Evolutionary conservation across 495 filamentous ascomycete genomes (phyloP).

Genomic region (Trichoderma parareesei): DNA sequence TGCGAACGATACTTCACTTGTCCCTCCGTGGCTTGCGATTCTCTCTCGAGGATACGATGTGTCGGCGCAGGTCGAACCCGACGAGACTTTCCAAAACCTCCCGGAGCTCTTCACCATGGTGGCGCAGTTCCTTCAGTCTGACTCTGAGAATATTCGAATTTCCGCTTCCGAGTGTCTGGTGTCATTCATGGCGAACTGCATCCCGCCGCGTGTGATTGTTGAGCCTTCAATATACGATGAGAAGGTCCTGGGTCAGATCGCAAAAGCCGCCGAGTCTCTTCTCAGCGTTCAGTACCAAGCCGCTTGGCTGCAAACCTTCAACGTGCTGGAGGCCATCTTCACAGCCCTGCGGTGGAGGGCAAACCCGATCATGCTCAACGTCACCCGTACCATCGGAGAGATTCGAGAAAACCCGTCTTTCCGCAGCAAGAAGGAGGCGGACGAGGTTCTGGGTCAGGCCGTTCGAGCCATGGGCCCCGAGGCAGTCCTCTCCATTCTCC

Average conservation of each 20-base stretch:
- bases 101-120: slow-evolving; percentile 73
- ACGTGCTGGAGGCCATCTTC: slow-evolving; percentile 78
- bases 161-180: slow-evolving; percentile 93
- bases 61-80: slow-evolving; percentile 71
- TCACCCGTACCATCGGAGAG: slow-evolving; percentile 73
- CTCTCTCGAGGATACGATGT: slow-evolving; percentile 91
- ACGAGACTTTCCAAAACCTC: slow-evolving; percentile 82
- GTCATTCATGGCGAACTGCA: slow-evolving; percentile 80
- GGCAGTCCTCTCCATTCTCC: slow-evolving; percentile 67
- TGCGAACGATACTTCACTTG: slow-evolving; percentile 80
- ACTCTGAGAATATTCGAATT: slow-evolving; percentile 82
- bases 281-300: slow-evolving; percentile 84
- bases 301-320: slow-evolving; percentile 94
- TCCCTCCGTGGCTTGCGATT: slow-evolving; percentile 94
- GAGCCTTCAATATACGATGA: slow-evolving; percentile 87
- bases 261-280: slow-evolving; percentile 56
- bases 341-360: slow-evolving; percentile 80
- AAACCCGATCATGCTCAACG: slow-evolving; percentile 60
- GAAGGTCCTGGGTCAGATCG: slow-evolving; percentile 69
- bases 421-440: slow-evolving; percentile 88
- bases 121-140: slow-evolving; percentile 69
- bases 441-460: slow-evolving; percentile 77
- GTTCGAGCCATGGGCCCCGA: slow-evolving; percentile 83
- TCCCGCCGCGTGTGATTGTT: slow-evolving; percentile 69
- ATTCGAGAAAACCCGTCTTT: slow-evolving; percentile 85